phyloP scores from a whole-genome alignment of 1,284 basidiomycete species.

The Paramarasmius palmivorus region DNA sequence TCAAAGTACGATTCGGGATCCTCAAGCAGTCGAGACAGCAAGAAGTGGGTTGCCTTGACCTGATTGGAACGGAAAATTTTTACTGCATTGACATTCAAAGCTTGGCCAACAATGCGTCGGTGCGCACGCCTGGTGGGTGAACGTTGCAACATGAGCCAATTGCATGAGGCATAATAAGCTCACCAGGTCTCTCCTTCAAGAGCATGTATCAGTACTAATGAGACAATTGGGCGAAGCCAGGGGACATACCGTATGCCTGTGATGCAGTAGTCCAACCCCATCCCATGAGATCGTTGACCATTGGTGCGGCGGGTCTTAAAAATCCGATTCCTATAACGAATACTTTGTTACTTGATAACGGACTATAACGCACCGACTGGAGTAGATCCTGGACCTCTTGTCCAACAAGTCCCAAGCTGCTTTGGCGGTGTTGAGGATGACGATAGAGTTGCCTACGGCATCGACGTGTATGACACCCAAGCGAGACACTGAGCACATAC shows the following conservation, averaged over 20 bases:
- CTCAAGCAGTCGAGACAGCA: slow-evolving; percentile 11
- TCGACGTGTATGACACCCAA: slow-evolving; percentile 11
- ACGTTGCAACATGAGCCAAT: background rate
- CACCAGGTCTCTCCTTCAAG: background rate
- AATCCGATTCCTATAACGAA: too few species aligned
- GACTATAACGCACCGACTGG: background rate
- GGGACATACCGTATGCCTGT: background rate
- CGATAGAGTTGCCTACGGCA: slow-evolving; percentile 5
- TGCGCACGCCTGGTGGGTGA: slow-evolving; percentile 6
- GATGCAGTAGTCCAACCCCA: slow-evolving; percentile 10
- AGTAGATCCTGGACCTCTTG: slow-evolving; percentile 7
- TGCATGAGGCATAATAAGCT: too few species aligned
- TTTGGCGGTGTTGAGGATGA: slow-evolving; percentile 4
- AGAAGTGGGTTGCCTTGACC: slow-evolving; percentile 1
- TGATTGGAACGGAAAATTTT: slow-evolving; percentile 11
- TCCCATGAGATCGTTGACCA: slow-evolving; percentile 15
- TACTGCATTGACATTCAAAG: slow-evolving; percentile 10
- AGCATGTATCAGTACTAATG: background rate
- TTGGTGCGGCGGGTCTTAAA: background rate
- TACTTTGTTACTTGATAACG: too few species aligned
- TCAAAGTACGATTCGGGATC: slow-evolving; percentile 2
- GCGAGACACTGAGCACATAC: background rate
- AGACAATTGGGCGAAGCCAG: too few species aligned
- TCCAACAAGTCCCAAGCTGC: slow-evolving; percentile 6
- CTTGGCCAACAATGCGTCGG: slow-evolving; percentile 8